Evolutionary conservation across 116 monocot genomes (phyloP).

Genomic region (Papilionanthe hybrid): DNA sequence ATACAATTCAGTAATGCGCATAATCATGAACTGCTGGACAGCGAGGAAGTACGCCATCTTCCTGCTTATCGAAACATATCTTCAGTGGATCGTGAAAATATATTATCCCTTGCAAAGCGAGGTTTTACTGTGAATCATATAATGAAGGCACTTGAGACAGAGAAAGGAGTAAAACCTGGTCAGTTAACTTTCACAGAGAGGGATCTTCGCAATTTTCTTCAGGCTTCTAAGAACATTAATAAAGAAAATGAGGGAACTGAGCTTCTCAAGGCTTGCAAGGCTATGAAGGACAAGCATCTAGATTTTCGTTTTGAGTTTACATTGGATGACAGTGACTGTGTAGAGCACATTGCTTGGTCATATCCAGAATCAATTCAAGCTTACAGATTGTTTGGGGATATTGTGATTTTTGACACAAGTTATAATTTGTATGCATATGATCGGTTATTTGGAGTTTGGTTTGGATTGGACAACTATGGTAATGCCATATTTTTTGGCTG

Average conservation of each 20-base stretch:
- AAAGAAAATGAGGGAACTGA: constrained; percentile 66
- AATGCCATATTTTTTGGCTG: constrained; percentile 70
- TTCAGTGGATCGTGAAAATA: constrained; percentile 56
- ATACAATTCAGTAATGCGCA: constrained; percentile 69
- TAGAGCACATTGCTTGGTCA: constrained; percentile 66
- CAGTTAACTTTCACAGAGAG: constrained; percentile 70
- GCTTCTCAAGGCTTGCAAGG: constrained; percentile 66
- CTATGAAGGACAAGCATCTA: constrained; percentile 50
- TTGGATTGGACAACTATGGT: constrained; percentile 76
- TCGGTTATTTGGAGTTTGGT: constrained; percentile 69
- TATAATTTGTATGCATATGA: constrained; percentile 64
- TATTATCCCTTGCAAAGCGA: constrained; percentile 44
- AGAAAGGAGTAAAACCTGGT: constrained; percentile 47
- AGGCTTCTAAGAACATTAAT: constrained; percentile 64
- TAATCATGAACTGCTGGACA: constrained; percentile 69
- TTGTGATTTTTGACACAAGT: constrained; percentile 68
- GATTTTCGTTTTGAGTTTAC: constrained; percentile 66
- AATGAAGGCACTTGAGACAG: constrained; percentile 62
- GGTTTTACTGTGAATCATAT: constrained; percentile 61
- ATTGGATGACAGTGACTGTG: constrained; percentile 42
- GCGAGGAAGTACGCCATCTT: constrained; percentile 53
- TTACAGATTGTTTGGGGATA: constrained; percentile 68
- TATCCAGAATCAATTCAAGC: constrained; percentile 63
- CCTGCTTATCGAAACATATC: constrained; percentile 71
- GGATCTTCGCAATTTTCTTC: constrained; percentile 72